Base-by-base conservation (phyloP, 2,329 filamentous ascomycete species). In the Dactylonectria macrodidyma region DNA sequence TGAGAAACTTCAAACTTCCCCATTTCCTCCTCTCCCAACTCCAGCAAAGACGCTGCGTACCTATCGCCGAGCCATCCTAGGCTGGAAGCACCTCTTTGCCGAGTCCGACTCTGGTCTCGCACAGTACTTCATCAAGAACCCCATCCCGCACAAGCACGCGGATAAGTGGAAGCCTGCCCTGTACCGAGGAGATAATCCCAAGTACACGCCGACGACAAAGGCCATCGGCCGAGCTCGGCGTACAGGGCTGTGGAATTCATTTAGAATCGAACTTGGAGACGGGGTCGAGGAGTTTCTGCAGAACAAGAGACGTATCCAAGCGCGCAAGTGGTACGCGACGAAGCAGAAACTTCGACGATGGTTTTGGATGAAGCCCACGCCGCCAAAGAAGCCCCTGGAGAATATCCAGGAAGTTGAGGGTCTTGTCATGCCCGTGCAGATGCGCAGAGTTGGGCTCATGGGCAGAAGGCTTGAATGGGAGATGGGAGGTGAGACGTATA, bases 131-230 rank as follows among this genome's bases (percentile, higher is more conserved):
- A 24, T 72, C 41, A 51, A 58, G 19, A 72, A 72, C 54, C 70
- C 69, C 22, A 46, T 72, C 10, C 70, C 70, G 2, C 61, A 72
- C 50, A 72, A 71, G 22, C 68, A 70, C 51, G 44, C 64, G 2
- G 33, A 60, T 58, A 33, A 30, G 12, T 72, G 70, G 70, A 69
- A 62, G 16, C 70, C 70, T 3, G 26, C 71, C 14, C 62, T 72
- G 4, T 69, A 67, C 62, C 61, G 59, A 10, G 66, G 70, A 24
- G 70, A 72, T 24, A 72, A 72, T 36, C 70, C 70, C 11, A 72
- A 71, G 54, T 72, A 72, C 65, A 63, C 55, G 8, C 52, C 54
- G 5, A 38, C 34, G 8, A 68, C 62, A 47, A 59, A n/a, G 2
- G 52, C 55, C 33, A 52, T 72, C 8, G 64, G 60, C 12, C 64